Base-by-base conservation (phyloP, 1,284 basidiomycete species). In the Rhodotorula glutinis region DNA sequence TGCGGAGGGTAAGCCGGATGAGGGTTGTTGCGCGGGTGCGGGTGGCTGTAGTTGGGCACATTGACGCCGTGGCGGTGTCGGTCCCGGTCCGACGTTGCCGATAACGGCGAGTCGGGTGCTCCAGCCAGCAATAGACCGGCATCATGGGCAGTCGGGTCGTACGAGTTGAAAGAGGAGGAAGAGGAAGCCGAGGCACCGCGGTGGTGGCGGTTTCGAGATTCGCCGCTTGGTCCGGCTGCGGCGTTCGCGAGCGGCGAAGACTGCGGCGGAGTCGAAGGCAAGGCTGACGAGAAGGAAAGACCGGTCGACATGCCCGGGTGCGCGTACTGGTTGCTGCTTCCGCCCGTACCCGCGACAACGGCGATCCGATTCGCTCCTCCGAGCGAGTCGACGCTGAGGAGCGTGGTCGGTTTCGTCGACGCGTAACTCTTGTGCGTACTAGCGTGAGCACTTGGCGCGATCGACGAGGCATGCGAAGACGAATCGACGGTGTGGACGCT, bases 21-120 rank as follows among this genome's bases (percentile, higher is more conserved):
- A 4, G 94, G 94, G 78, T 98, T 98, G 79, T 97, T 92, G 60
- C 91, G 85, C 4, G 94, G 95, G 79, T 98, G 93, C 69, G 92
- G 92, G 11, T 86, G 82, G 0, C 92, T 91, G 77, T 94, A 91
- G 51, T 89, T 83, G 0, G 95, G 95, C 9, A 97, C 11, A 89
- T 92, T 1, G 90, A 89, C 51, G 17, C 30, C 29, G 33, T n/a
- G n/a, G 47, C n/a, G n/a, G 23, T 25, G 46, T 29, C 33, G 27
- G 21, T 29, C 25, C 19, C 25, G 29, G 13, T 25, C 19, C 40
- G 30, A 30, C 4, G 40, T 11, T 17, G 40, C 23, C 7, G 53
- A 49, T 1, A 47, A 46, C 30, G 61, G 49, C 41, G 61, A 46
- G 54, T 58, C 57, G 44, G 60, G 52, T 3, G 53, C 53, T 38